Evolutionary conservation across 148 eudicot species (phyloP).

Genomic region (Chenopodium album): DNA sequence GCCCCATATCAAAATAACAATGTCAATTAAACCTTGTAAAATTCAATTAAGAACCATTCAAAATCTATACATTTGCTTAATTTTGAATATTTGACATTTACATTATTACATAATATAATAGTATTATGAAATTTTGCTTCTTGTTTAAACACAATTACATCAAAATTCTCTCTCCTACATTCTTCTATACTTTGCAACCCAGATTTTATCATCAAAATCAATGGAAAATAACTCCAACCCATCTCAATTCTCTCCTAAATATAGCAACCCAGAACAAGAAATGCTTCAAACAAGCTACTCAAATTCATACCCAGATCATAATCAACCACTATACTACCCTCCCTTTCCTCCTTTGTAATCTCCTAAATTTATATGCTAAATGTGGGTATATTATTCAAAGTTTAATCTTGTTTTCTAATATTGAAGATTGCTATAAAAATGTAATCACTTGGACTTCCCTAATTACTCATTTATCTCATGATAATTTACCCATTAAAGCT

Average conservation of each 20-base stretch:
- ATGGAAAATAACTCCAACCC: conserved; percentile 37
- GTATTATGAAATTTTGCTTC: conserved; percentile 10
- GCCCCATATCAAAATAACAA: not conserved
- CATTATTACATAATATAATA: not conserved
- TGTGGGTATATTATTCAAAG: conserved; percentile 37
- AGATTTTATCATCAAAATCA: conserved; percentile 27
- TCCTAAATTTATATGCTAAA: conserved; percentile 48
- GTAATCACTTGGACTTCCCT: conserved; percentile 53
- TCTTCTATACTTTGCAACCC: not conserved
- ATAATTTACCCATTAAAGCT: conserved; percentile 31
- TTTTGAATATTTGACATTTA: not conserved
- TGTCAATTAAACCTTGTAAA: not conserved
- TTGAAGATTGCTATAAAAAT: conserved; percentile 33
- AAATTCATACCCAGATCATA: conserved; percentile 54
- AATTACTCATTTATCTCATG: conserved; percentile 38
- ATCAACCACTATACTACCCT: conserved; percentile 24
- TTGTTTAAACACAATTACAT: not conserved
- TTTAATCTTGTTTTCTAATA: conserved; percentile 36
- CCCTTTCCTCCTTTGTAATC: conserved; percentile 45
- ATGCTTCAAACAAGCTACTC: conserved; percentile 34
- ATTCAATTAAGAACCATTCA: not conserved
- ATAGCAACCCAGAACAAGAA: conserved; percentile 30
- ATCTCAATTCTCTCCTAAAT: conserved; percentile 43
- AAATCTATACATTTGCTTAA: not conserved
- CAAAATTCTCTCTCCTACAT: not conserved